Evolutionary conservation across 495 filamentous ascomycete species (phyloP), one percentile per base, ranked within the genome.

Genomic region (Podospora pseudoanserina): DNA sequence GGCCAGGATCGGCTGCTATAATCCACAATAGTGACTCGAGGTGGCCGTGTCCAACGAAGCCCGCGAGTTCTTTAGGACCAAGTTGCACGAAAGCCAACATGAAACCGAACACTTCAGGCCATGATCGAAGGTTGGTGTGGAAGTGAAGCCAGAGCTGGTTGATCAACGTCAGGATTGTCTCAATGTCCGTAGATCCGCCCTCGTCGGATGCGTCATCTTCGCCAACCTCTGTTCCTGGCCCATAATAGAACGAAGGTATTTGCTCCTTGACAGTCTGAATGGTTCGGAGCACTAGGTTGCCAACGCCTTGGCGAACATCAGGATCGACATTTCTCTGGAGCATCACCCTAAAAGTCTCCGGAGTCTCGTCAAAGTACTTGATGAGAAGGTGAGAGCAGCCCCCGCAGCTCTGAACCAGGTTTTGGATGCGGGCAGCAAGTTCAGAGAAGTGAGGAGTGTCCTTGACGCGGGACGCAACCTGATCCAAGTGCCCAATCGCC

Each of bases 41-140:
- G 1, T 60, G 34, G 82, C 83, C 57, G 76, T 79, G 49, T 32
- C 84, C 80, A 26, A 93, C 80, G 32, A 92, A 77, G 5, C 82
- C 69, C 5, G 78, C 77, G 9, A 83, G 77, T 74, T 92, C 86
- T 15, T 80, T 70, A 5, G 76, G 72, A 1, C 89, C 89, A 60
- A 89, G 74, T 32, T 77, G 81, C 26, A 86, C 86, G 69, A 94
- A 86, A 18, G 82, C 78, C 30, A 83, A 71, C 68, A 94, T 79
- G 39, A 91, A 83, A 28, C 86, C 87, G 71, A 95, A 95, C 58
- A 91, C 93, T 72, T 96, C 92, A 55, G 88, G 86, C 92, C 92
- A 96, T 9, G 88, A 84, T 34, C 90, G 87, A 23, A 85, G 74
- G 27, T 83, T 79, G 2, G 78, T 75, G 66, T 91, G 87, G 32